Percentiles rank a stretch among this genome's conserved stretches.
phyloP scores from a whole-genome alignment of 177 flowering plant genomes.

The Vitis hybrid region DNA sequence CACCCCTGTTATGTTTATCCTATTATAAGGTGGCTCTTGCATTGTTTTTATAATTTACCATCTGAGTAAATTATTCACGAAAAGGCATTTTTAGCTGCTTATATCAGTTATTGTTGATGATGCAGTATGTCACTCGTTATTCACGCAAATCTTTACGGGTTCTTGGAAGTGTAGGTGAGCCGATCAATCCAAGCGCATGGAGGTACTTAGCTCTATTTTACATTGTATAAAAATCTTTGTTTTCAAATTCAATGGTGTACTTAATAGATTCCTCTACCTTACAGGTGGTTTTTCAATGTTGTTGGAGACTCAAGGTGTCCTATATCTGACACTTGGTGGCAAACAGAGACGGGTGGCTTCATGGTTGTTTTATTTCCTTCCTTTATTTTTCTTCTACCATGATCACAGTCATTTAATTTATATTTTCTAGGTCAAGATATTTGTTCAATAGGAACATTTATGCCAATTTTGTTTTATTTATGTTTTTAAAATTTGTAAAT shows the following conservation, averaged over 20 bases:
- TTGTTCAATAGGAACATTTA: background rate
- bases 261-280: constrained; percentile 6
- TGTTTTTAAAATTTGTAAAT: background rate
- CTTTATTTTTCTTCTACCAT: background rate
- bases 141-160: constrained; percentile 93
- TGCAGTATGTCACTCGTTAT: constrained; percentile 80
- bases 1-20: background rate
- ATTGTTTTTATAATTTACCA: background rate
- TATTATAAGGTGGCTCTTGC: background rate
- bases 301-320: constrained; percentile 96
- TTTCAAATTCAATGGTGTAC: background rate
- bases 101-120: constrained; percentile 5
- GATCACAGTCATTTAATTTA: background rate
- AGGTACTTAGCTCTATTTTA: constrained; percentile 45
- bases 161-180: constrained; percentile 99
- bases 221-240: background rate
- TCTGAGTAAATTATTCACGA: background rate
- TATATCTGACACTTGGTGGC: constrained; percentile 99
- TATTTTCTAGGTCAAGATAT: background rate
- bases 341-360: constrained; percentile 99
- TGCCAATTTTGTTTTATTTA: background rate
- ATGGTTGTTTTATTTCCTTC: constrained; percentile 52
- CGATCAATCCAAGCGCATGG: constrained; percentile 99
- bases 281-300: constrained; percentile 92
- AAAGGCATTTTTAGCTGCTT: background rate